These are phyloP conservation scores for Epicoccum sorghinum DNA, from an alignment of 2,329 filamentous ascomycete genomes.

Conservation along the genomic window DNA sequence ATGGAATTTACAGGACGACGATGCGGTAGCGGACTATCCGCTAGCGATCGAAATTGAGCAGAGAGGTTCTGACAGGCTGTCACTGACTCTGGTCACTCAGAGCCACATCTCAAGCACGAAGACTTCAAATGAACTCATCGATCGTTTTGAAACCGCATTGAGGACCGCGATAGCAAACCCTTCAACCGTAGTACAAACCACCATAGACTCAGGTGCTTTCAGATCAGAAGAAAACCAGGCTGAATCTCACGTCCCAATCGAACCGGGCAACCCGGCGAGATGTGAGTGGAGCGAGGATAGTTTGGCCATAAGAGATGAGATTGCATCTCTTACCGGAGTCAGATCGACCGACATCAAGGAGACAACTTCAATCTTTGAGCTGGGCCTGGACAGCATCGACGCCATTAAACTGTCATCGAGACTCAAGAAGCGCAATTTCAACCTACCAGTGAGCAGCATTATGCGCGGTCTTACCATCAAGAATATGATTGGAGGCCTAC, in stretches of 20 bases:
- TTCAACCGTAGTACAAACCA: constrained; percentile 22
- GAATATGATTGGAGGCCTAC: constrained; percentile 57
- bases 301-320: constrained; percentile 61
- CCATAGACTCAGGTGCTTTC: constrained; percentile 14
- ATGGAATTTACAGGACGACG: constrained; percentile 60
- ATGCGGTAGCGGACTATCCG: constrained; percentile 68
- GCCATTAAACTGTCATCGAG: constrained; percentile 81
- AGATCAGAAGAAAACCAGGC: background rate
- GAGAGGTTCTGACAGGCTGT: constrained; percentile 55
- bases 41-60: constrained; percentile 77
- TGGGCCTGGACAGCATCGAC: constrained; percentile 92
- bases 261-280: background rate
- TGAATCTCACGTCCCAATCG: background rate
- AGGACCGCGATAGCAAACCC: constrained; percentile 44
- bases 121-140: constrained; percentile 49
- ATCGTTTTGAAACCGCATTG: constrained; percentile 51
- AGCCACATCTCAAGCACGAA: constrained; percentile 48
- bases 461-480: constrained; percentile 74
- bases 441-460: constrained; percentile 74
- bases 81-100: constrained; percentile 66
- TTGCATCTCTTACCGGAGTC: constrained; percentile 67
- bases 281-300: constrained; percentile 68
- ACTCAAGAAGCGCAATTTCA: constrained; percentile 66
- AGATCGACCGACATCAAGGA: constrained; percentile 59
- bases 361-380: constrained; percentile 72